Percentiles rank a stretch among this genome's conserved stretches.
phyloP scores from a whole-genome alignment of 768 basidiomycete species.

The Clathrus columnatus region DNA sequence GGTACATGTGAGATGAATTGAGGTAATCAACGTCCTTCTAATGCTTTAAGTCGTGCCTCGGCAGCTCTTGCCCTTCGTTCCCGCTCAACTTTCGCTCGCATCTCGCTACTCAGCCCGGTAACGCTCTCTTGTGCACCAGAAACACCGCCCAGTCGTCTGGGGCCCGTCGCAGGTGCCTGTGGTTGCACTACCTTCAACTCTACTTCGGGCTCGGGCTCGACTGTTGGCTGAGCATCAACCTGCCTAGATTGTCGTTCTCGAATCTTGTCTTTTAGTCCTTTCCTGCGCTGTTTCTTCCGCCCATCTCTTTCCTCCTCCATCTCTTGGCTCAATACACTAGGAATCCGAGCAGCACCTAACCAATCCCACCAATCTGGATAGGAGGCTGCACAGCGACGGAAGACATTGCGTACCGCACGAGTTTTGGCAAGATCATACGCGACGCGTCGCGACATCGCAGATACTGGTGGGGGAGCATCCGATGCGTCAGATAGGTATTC shows the following conservation, averaged over 20 bases:
- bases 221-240: slow-evolving; percentile 33
- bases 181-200: slow-evolving; percentile 15
- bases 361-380: slow-evolving; percentile 92
- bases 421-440: slow-evolving; percentile 84
- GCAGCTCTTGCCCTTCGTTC: slow-evolving; percentile 90
- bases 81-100: slow-evolving; percentile 82
- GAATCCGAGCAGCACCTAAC: slow-evolving; percentile 75
- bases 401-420: slow-evolving; percentile 70
- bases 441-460: slow-evolving; percentile 39
- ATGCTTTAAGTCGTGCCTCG: slow-evolving; percentile 66
- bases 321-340: slow-evolving; percentile 73
- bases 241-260: slow-evolving; percentile 67
- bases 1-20: too few species aligned
- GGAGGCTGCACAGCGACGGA: slow-evolving; percentile 72
- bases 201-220: slow-evolving; percentile 17
- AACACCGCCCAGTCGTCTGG: slow-evolving; percentile 71
- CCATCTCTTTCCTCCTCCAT: slow-evolving; percentile 82
- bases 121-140: slow-evolving; percentile 52
- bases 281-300: slow-evolving; percentile 76
- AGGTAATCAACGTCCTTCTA: slow-evolving; percentile 14
- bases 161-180: slow-evolving; percentile 28
- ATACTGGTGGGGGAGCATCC: slow-evolving; percentile 17
- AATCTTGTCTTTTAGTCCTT: slow-evolving; percentile 77
- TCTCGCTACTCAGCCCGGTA: slow-evolving; percentile 80
- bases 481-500: slow-evolving; percentile 23